Conservation (phyloP, 768 basidiomycete species). For the Albatrellus ellisii region DNA sequence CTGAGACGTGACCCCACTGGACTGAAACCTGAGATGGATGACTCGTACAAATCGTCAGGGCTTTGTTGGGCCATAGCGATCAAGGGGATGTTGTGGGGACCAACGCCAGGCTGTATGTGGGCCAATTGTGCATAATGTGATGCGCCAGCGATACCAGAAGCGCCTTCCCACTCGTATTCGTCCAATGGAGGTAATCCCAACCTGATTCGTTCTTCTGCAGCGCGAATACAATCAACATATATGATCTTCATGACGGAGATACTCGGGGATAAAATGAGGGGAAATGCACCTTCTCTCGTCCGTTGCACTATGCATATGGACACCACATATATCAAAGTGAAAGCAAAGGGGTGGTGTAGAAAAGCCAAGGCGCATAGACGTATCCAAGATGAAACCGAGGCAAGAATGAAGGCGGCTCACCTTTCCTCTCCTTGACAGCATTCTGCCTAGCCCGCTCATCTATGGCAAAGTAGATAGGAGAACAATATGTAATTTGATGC, state of each 20-base stretch:
- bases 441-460: conserved; percentile 58
- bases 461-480: conserved; percentile 17
- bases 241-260: conserved; percentile 13
- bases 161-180: conserved; percentile 8
- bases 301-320: too few species aligned
- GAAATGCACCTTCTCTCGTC: conserved; percentile 15
- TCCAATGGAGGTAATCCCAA: conserved; percentile 15
- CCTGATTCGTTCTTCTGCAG: conserved; percentile 13
- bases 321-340: conserved; percentile 10
- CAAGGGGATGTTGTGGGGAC: conserved; percentile 35
- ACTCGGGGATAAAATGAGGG: conserved; percentile 7
- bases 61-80: conserved; percentile 50
- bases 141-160: conserved; percentile 8
- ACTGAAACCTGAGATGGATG: neutral
- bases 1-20: conserved; percentile 6
- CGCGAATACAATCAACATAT: conserved; percentile 12
- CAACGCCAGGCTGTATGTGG: conserved; percentile 16
- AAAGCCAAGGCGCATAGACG: conserved; percentile 18
- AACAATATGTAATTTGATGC: neutral
- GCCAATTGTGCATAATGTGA: conserved; percentile 10
- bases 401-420: conserved; percentile 42
- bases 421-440: conserved; percentile 65
- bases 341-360: conserved; percentile 15
- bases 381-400: conserved; percentile 17
- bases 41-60: conserved; percentile 18